Base-by-base conservation (phyloP, 139 green algal genomes). In the Picochlorum sp. region DNA sequence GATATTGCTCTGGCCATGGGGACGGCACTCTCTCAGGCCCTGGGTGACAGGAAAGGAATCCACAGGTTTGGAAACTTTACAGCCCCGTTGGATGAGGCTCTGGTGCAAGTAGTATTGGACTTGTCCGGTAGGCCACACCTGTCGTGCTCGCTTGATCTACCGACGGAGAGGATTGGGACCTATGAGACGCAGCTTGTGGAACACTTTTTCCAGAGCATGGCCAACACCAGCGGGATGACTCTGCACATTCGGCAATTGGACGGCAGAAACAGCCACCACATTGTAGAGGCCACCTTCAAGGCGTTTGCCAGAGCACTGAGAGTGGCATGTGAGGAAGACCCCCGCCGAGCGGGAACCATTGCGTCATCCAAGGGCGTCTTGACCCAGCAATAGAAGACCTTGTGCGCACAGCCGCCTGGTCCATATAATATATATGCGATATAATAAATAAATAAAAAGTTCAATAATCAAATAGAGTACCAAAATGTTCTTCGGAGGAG, bases 271-370 rank as follows among this genome's bases (percentile, higher is more conserved):
- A 88, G 78, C 20, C 94, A 99, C 75, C 94, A 99, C 86, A 98
- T 99, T 49, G 88, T 98, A 56, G 94, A 99, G 77, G 88, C 91
- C 1, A 97, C 92, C 1, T 99, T 99, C 79, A 99, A 99, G 72
- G 92, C 94, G 0, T 97, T 99, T 85, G 94, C 94, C 0, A 81
- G 94, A 0, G 92, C 94, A 23, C 76, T 99, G 50, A 74, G 94
- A 13, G 49, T 60, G n/a, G 92, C 92, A 1, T 88, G 76, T 21
- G 94, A 98, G 63, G 63, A 76, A 7, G 92, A 98, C 62, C 81
- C 84, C 38, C 86, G 92, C 10, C 74, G 92, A 14, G 63, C 60
- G 2, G 90, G 88, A 5, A 78, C 72, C 31, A 80, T 96, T n/a
- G 89, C 89, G 1, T 89, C 77, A 56, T 89, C 77, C 30, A 97